Base-by-base conservation (phyloP, 495 filamentous ascomycete species). In the Penicillium goetzii region DNA sequence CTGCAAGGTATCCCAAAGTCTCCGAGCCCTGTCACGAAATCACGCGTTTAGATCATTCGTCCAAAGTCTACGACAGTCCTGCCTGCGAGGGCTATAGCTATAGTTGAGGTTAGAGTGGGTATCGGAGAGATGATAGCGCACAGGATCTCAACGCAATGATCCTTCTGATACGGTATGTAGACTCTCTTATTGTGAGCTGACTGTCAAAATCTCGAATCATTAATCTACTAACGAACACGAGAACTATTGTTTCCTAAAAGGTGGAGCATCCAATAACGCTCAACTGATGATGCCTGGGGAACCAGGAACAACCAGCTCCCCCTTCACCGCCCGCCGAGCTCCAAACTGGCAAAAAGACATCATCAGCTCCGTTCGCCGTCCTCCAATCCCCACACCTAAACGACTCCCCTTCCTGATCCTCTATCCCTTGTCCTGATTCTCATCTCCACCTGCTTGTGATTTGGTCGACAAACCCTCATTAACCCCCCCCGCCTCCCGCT, bases 311-410 rank as follows among this genome's bases (percentile, higher is more conserved):
- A 33, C 34, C 45, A 64, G 62, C 57, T 58, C 33, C 36, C 33
- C 36, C 60, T 63, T 67, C 60, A 67, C 64, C 64, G 64, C 64
- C 64, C 64, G 60, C 60, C 56, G 30, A 67, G 64, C 64, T 67
- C 56, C 61, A 55, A 61, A 61, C 59, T 61, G 55, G 58, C 63
- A 45, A 56, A 58, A 61, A 66, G 63, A 62, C 63, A 66, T 66
- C 63, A 65, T 65, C 63, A 59, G 60, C 63, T 66, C 58, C 55
- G 32, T 58, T 51, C 32, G 15, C 59, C 40, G 54, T 43, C 32
- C 59, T 60, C 60, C 55, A 61, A 61, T 68, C 59, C 51, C 62
- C 54, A 59, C 56, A 34, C 55, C 59, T 49, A 8, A 38, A 32
- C 58, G 38, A 38, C 50, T 58, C 41, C 53, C 59, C 56, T 50